Base-by-base conservation (phyloP, 305 asterid species). In the Solanum hybrid region DNA sequence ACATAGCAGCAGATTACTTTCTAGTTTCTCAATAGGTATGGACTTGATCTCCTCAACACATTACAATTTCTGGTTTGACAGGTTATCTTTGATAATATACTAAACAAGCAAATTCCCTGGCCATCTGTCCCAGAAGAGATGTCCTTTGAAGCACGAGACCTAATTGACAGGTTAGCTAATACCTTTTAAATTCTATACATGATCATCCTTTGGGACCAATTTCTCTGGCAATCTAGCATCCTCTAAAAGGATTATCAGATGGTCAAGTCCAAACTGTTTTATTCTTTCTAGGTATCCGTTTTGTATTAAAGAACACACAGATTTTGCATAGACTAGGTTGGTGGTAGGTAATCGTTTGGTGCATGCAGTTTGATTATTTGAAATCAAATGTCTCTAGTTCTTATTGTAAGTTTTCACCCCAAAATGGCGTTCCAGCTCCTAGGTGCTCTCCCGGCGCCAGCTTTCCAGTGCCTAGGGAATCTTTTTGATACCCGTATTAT, bases 91-190 rank as follows among this genome's bases (percentile, higher is more conserved):
- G 95, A 95, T 94, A 97, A 97, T 90, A 95, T 97, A 87, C 98
- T 96, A 41, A 97, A 96, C 94, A 93, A 96, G 93, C 94, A 94
- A 91, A 93, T 97, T 78, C 99, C 98, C 89, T 96, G 98, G 99
- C 98, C 99, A 82, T 93, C 95, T 88, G 93, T 96, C 93, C 98
- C 99, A 14, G 89, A 86, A 51, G 95, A 95, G 90, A 96, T 97
- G 97, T 95, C 98, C 86, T 90, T 86, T 88, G 98, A 94, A 89
- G 96, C 96, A 84, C 95, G 93, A 93, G 97, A 97, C 94, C 92
- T 96, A 92, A 96, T 97, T 90, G 96, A 96, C 93, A 96, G 98
- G 99, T 97, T 89, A 91, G 93, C 91, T 88, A 76, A 91, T 88
- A 75, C 86, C 79, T 27, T 76, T 91, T 84, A 81, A 85, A 22